Evolutionary conservation across 345 rosid species (phyloP), one percentile per base, ranked within the genome.

Genomic region (Ailanthus altissimus): DNA sequence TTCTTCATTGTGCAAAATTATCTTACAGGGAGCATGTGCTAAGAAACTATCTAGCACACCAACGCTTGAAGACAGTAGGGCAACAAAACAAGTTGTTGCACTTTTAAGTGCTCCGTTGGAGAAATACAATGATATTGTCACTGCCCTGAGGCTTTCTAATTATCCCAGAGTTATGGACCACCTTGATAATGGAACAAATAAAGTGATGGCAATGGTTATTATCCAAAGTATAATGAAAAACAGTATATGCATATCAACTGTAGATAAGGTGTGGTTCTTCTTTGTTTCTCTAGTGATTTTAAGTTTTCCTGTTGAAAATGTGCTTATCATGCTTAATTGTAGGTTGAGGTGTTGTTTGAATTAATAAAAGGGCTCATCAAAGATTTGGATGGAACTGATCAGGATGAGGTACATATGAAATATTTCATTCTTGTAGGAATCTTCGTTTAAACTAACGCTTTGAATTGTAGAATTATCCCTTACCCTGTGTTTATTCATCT

Each of bases 71-170:
- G 97, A 94, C 73, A 81, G 84, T 78, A 86, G 86, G 79, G 94
- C 94, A 36, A 94, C 85, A 70, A 94, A 94, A 88, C 98, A 94
- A 87, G 85, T 92, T 65, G 94, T 94, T 83, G 92, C 97, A 66
- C 97, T 92, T 82, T 80, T 92, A 72, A 92, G 97, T 90, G 97
- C 98, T 78, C 98, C 98, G 16, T 49, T 94, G 79, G 97, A 94
- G 82, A 94, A 94, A 81, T 94, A 94, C 84, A 92, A 82, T 84
- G 92, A 91, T 79, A 83, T 87, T 79, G 97, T 94, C 77, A 90
- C 90, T 72, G 93, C 93, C 46, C 79, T 92, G 84, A 92, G 85
- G 18, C 92, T 94, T 73, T 91, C 98, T 67, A 91, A 94, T 78
- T 94, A 94, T 88, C 97, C 98, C n/a, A 83, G 84, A 42, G 88